phyloP scores from a whole-genome alignment of 768 basidiomycete species.

The Trametes villosa region DNA sequence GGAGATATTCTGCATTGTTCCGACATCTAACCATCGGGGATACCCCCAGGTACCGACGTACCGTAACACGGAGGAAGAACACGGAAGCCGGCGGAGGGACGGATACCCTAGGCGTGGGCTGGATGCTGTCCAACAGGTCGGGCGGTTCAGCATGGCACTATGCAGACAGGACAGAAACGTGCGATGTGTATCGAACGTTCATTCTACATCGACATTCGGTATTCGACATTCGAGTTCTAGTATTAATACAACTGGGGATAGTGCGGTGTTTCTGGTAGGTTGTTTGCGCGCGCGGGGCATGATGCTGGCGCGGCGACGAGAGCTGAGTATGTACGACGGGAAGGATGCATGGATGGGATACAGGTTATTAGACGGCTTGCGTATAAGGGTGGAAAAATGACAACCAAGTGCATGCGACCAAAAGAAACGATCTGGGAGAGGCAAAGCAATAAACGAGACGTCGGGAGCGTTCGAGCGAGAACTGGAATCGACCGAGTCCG shows the following conservation, averaged over 20 bases:
- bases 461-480: neutral
- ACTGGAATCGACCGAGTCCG: conserved; percentile 2
- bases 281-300: conserved; percentile 10
- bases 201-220: conserved; percentile 7
- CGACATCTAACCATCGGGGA: neutral
- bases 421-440: neutral
- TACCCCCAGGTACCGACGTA: neutral
- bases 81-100: neutral
- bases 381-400: neutral
- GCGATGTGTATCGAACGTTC: neutral
- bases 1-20: neutral
- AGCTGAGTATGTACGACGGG: conserved; percentile 5
- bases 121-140: neutral
- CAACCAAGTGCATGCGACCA: conserved; percentile 3
- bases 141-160: neutral
- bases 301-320: no score
- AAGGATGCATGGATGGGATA: conserved; percentile 8
- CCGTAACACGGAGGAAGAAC: neutral
- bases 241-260: conserved; percentile 12
- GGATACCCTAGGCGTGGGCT: neutral
- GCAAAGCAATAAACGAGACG: neutral
- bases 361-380: neutral
- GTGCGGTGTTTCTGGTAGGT: conserved; percentile 9
- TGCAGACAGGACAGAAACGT: neutral
- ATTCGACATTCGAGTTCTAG: neutral